Conservation (phyloP, 345 rosid genomes). For the Theobroma cacao region DNA sequence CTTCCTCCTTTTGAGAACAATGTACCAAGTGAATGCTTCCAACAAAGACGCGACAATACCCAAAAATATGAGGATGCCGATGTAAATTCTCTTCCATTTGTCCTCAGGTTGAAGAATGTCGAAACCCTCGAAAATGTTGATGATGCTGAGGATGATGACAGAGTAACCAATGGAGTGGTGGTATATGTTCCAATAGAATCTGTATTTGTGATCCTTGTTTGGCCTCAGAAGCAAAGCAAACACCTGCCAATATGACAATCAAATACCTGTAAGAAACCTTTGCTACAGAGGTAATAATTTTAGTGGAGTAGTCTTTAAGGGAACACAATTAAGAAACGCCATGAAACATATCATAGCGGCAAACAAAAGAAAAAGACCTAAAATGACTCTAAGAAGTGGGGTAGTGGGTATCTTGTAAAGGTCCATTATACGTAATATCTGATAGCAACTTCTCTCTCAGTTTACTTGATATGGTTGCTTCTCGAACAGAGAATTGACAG, state of each 20-base stretch:
- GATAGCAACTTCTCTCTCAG: not conserved
- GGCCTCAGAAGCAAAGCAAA: slow-evolving; percentile 85
- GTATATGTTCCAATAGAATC: slow-evolving; percentile 85
- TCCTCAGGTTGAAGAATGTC: slow-evolving; percentile 51
- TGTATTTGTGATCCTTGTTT: slow-evolving; percentile 79
- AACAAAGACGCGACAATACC: slow-evolving; percentile 43
- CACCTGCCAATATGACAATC: slow-evolving; percentile 28
- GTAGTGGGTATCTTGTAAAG: not conserved
- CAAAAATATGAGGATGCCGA: slow-evolving; percentile 50
- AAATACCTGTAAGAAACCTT: not conserved
- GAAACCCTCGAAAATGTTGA: slow-evolving; percentile 68
- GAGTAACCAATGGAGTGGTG: slow-evolving; percentile 77
- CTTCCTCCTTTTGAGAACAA: slow-evolving; percentile 61
- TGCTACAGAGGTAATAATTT: not conserved
- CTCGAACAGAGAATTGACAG: not conserved
- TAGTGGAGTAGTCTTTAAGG: not conserved
- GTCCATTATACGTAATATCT: not conserved
- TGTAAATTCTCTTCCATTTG: slow-evolving; percentile 62
- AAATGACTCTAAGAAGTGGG: not conserved
- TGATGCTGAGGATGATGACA: slow-evolving; percentile 52
- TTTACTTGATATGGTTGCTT: not conserved
- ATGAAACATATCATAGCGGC: not conserved
- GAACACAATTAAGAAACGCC: not conserved
- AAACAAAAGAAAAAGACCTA: not conserved
- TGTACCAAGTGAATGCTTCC: slow-evolving; percentile 72